A percentile compares a stretch with the other conserved stretches of the same genome.
Conservation (phyloP, 345 rosid genomes). For the Gossypioides kirkii region DNA sequence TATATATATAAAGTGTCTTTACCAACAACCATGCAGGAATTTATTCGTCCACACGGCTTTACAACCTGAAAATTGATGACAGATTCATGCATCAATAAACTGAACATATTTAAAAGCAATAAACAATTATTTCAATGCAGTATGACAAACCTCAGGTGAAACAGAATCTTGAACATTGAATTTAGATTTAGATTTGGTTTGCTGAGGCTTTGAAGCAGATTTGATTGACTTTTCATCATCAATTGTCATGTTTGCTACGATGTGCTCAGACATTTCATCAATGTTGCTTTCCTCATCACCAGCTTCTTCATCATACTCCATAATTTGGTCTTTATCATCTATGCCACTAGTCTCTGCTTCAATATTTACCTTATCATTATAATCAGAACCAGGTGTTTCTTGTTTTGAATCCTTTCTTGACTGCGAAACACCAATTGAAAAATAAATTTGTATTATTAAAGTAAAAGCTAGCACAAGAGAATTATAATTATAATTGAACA, state of each 20-base stretch:
- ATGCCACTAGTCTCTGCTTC: conserved; percentile 35
- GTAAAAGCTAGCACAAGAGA: background rate
- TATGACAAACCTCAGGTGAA: conserved; percentile 62
- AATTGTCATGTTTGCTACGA: conserved; percentile 34
- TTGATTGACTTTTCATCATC: conserved; percentile 32
- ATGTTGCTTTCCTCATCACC: conserved; percentile 40
- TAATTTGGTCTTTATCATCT: conserved; percentile 29
- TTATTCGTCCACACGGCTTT: conserved; percentile 96
- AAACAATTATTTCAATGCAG: conserved; percentile 5
- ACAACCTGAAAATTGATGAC: conserved; percentile 46
- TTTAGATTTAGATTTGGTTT: conserved; percentile 39
- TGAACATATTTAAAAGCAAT: background rate
- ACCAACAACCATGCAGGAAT: conserved; percentile 89
- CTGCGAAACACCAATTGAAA: conserved; percentile 39
- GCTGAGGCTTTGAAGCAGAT: conserved; percentile 37
- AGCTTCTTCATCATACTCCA: conserved; percentile 31
- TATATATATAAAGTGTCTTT: conserved; percentile 82
- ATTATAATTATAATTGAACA: conserved; percentile 1
- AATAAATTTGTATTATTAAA: conserved; percentile 5
- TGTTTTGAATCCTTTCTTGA: conserved; percentile 47
- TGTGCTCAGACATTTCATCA: conserved; percentile 46
- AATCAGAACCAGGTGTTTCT: conserved; percentile 28
- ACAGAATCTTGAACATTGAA: conserved; percentile 43
- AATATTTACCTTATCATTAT: conserved; percentile 32
- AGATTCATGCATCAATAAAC: conserved; percentile 18